Evolutionary conservation across 2,329 filamentous ascomycete species (phyloP).

Genomic region (Talaromyces rugulosus): DNA sequence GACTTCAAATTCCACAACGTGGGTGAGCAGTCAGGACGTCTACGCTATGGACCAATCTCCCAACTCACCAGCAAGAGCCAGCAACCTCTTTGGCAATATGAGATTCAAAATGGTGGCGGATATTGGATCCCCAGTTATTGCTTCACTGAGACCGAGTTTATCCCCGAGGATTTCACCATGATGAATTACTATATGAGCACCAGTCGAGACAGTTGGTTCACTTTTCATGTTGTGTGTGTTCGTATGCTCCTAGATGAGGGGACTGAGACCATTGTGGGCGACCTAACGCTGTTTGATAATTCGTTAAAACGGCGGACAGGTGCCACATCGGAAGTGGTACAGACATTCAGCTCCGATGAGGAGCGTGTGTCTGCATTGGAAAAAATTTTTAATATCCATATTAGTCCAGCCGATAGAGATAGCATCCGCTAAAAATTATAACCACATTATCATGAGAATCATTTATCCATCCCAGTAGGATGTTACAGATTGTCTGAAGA

Average conservation of each 20-base stretch:
- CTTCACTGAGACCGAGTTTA: constrained; percentile 60
- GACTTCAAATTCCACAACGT: constrained; percentile 25
- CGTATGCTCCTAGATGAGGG: constrained; percentile 17
- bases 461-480: too few relatives aligned
- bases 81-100: constrained; percentile 53
- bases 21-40: constrained; percentile 13
- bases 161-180: constrained; percentile 54
- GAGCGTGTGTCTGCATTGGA: constrained; percentile 5
- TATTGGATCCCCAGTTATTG: constrained; percentile 57
- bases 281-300: constrained; percentile 16
- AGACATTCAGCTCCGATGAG: constrained; percentile 1
- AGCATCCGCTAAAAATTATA: too few relatives aligned
- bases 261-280: constrained; percentile 14
- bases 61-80: constrained; percentile 13
- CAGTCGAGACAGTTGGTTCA: constrained; percentile 16
- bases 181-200: constrained; percentile 30
- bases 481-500: too few relatives aligned
- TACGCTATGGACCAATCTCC: constrained; percentile 11
- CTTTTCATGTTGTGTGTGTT: constrained; percentile 13
- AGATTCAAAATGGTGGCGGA: constrained; percentile 46
- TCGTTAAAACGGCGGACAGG: constrained; percentile 7
- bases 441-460: too few relatives aligned
- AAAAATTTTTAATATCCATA: constrained; percentile 1
- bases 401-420: too few relatives aligned
- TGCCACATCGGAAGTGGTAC: constrained; percentile 1